Evolutionary conservation across 2,329 filamentous ascomycete species (phyloP), one percentile per base, ranked within the genome.

Genomic region (Phyllachora maydis): DNA sequence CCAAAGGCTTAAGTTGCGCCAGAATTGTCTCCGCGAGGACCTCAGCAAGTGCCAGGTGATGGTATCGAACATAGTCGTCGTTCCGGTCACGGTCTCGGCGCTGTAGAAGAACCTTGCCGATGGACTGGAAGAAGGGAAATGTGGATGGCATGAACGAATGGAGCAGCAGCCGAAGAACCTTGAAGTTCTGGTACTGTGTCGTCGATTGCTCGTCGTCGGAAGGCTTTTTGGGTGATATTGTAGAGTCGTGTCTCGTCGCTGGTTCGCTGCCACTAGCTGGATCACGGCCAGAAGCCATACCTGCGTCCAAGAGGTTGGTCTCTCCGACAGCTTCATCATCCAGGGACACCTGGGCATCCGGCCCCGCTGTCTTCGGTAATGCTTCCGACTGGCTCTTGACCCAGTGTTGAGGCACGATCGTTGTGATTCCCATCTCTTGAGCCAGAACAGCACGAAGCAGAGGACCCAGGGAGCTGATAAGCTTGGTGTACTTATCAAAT

Each of bases 81-180:
- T n/a, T n/a, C 3, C 52, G 37, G 35, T 93, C 82, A 14, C 66
- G 59, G 30, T 68, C 68, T 23, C 82, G 68, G 28, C 79, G 75
- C 20, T 69, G 67, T 4, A 91, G 58, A 12, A 95, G 54, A 10
- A 75, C 66, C 43, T 81, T 88, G 8, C 85, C 85, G 20, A 95
- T 54, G 2, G 70, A 73, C 38, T 91, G 79, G 40, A 92, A 75
- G 35, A 95, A 76, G 1, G 76, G 72, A 11, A 79, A 75, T n/a
- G 83, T 74, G 3, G 73, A 72, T 6, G 70, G 69, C 12, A 83
- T 71, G 35, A 90, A 64, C 16, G 78, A 72, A 36, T 75, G 73
- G 8, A 95, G 58, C 8, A 95, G 54, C 33, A 71, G 72, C 18
- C 74, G 65, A 21, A 95, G 56, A 8, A 66, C 72, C 39, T 75